Conservation (phyloP, 1,139 yeast genomes). For the Kurtzmaniella quercitrusa region DNA sequence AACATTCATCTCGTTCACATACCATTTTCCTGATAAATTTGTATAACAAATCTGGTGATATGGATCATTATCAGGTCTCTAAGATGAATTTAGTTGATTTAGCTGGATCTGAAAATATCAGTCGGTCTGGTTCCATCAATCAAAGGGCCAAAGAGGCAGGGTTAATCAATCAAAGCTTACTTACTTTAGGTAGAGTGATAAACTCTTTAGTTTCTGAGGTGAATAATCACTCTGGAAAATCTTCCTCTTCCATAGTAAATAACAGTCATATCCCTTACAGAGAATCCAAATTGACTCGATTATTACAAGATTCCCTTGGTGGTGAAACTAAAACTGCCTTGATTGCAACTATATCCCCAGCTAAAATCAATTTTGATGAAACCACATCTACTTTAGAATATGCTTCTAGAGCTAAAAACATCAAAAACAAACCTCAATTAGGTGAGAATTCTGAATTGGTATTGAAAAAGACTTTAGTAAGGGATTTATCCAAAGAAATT, state of each 20-base stretch:
- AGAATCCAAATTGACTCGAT: conserved; percentile 75
- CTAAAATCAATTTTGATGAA: conserved; percentile 67
- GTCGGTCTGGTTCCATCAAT: conserved; percentile 73
- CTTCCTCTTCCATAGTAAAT: too few species aligned
- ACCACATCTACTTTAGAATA: conserved; percentile 81
- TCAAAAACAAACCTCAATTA: conserved; percentile 66
- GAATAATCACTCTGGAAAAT: conserved; percentile 1
- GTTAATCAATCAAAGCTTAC: conserved; percentile 74
- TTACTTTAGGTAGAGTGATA: conserved; percentile 82
- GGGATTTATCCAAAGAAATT: conserved; percentile 55
- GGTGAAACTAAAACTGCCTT: conserved; percentile 78
- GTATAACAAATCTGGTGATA: conserved; percentile 39
- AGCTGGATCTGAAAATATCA: conserved; percentile 85
- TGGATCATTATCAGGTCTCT: conserved; percentile 45
- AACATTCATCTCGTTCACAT: conserved; percentile 67
- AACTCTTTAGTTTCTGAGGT: conserved; percentile 26
- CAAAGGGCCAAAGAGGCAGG: conserved; percentile 87
- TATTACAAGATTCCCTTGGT: conserved; percentile 79
- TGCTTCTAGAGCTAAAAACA: conserved; percentile 77
- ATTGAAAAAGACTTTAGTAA: conserved; percentile 55
- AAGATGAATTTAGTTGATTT: conserved; percentile 80
- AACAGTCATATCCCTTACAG: conserved; percentile 72
- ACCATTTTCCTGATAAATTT: conserved; percentile 64
- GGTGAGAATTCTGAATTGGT: conserved; percentile 50
- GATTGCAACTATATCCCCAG: conserved; percentile 82